Conservation (phyloP, 2,329 filamentous ascomycete genomes). For the Metarhizium humberi region DNA sequence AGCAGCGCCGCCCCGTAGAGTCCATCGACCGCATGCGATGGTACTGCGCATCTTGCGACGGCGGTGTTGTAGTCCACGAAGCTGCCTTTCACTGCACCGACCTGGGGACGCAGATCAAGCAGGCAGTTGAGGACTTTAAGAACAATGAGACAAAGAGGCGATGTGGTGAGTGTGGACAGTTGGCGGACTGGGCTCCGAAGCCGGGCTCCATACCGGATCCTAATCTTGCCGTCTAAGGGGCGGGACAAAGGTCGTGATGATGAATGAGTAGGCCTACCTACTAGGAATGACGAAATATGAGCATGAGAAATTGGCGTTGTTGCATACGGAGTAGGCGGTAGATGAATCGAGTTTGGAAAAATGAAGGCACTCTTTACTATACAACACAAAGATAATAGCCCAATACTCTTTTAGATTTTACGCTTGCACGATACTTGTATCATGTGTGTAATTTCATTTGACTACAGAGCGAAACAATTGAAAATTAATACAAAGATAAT, state of each 20-base stretch:
- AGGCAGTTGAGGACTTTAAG: constrained; percentile 76
- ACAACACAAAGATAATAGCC: too few species aligned
- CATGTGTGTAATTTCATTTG: too few species aligned
- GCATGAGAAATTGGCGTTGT: too few species aligned
- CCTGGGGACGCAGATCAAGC: constrained; percentile 89
- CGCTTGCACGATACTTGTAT: too few species aligned
- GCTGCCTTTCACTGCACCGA: constrained; percentile 81
- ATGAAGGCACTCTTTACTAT: too few species aligned
- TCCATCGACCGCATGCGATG: constrained; percentile 75
- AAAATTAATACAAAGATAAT: too few species aligned
- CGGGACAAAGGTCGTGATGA: neutral
- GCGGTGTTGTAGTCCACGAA: constrained; percentile 63
- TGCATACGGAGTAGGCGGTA: too few species aligned
- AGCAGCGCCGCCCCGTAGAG: constrained; percentile 65
- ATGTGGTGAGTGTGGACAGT: constrained; percentile 65
- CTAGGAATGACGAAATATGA: too few species aligned
- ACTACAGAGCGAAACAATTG: too few species aligned
- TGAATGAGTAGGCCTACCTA: neutral
- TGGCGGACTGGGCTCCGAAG: constrained; percentile 64
- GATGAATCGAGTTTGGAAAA: too few species aligned
- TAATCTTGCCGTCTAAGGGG: constrained; percentile 28
- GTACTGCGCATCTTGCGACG: constrained; percentile 70
- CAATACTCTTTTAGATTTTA: too few species aligned
- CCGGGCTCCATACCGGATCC: constrained; percentile 50
- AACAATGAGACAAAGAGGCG: constrained; percentile 56